Evolutionary conservation across 345 rosid species (phyloP).

Genomic region (Brassica cretica): DNA sequence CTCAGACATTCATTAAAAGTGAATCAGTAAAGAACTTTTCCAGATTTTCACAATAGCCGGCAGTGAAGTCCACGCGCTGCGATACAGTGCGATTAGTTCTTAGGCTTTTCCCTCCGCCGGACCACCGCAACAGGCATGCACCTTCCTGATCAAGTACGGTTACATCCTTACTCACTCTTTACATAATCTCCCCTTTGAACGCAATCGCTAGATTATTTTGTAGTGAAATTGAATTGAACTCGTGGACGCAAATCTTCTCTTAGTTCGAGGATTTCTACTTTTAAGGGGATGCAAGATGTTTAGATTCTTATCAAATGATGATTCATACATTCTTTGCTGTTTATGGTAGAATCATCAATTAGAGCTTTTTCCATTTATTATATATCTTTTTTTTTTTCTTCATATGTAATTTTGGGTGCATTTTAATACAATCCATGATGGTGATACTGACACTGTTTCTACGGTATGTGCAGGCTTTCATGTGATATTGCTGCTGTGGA

Average conservation of each 20-base stretch:
- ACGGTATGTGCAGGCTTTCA: conserved; percentile 27
- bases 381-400: not conserved
- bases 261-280: conserved; percentile 11
- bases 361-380: not conserved
- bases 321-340: conserved; percentile 12
- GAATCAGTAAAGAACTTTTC: not conserved
- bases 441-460: conserved; percentile 1
- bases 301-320: not conserved
- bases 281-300: not conserved
- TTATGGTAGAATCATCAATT: conserved; percentile 11
- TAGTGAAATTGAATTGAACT: not conserved
- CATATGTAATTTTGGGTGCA: not conserved
- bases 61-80: conserved; percentile 26
- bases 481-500: conserved; percentile 6
- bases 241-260: not conserved
- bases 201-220: conserved; percentile 17
- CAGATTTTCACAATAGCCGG: not conserved
- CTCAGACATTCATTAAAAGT: not conserved
- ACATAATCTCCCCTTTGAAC: conserved; percentile 10
- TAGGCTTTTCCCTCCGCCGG: conserved; percentile 10
- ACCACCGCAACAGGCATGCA: conserved; percentile 32
- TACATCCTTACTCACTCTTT: conserved; percentile 6
- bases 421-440: not conserved
- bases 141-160: conserved; percentile 10
- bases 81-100: not conserved